Evolutionary conservation across 1,284 basidiomycete genomes (phyloP).

Genomic region (Sporisorium reilianum): DNA sequence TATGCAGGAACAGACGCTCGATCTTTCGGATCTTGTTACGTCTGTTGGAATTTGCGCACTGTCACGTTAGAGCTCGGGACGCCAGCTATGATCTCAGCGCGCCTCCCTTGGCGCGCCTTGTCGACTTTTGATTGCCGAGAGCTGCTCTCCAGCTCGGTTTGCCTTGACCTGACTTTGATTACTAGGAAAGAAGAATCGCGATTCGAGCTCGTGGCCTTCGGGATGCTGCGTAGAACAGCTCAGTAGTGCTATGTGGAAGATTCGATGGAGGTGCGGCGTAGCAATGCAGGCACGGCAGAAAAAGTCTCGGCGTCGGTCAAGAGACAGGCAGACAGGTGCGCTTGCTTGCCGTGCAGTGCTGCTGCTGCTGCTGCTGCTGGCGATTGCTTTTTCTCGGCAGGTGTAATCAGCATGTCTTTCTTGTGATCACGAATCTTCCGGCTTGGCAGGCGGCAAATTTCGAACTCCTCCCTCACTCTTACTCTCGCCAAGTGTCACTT

Average conservation of each 20-base stretch:
- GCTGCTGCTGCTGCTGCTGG: not conserved
- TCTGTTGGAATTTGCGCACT: not conserved
- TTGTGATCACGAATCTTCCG: conserved; percentile 8
- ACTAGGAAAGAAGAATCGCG: not conserved
- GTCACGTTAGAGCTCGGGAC: not conserved
- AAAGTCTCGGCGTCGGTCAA: not conserved
- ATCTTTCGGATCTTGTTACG: not conserved
- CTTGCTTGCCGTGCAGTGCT: not conserved
- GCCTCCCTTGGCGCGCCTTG: not conserved
- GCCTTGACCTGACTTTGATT: not conserved
- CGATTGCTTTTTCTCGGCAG: not conserved
- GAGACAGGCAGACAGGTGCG: not conserved
- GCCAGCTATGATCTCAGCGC: conserved; percentile 18
- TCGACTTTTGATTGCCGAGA: not conserved
- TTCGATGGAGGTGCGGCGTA: no score
- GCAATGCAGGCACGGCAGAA: not conserved
- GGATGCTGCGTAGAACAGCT: not conserved
- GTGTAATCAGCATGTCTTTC: not conserved
- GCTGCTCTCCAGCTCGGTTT: not conserved
- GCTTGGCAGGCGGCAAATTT: conserved; percentile 7
- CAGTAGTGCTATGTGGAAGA: no score
- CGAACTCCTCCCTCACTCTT: not conserved
- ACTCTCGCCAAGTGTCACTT: conserved; percentile 1
- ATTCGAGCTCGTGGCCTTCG: not conserved
- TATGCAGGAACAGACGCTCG: no score